Base-by-base conservation (phyloP, 495 filamentous ascomycete genomes). In the Extremus antarcticus region DNA sequence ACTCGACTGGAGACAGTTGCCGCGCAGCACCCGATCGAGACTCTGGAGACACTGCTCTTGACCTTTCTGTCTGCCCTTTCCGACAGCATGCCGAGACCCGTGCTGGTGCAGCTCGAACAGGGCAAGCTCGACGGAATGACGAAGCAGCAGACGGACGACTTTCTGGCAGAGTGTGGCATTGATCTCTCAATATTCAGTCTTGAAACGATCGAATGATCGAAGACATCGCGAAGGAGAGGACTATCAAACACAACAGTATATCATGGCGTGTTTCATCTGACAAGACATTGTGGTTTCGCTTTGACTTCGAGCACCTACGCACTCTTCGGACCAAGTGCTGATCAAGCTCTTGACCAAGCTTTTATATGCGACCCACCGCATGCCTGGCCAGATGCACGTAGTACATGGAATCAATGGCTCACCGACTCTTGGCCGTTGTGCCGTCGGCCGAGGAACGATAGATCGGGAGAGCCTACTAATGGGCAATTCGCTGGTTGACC, bases 21-120 rank as follows among this genome's bases (percentile, higher is more conserved):
- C 4, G 22, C 39, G 13, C 38, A 46, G 29, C 51, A 58, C 23
- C 47, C 59, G 11, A 56, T 66, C 22, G 24, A 19, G 0, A 48
- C 45, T 4, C 66, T 69, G 50, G 65, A 69, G 20, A 24, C 25
- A 0, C 46, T 52, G 13, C 35, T 70, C 3, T 22, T 65, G 11
- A 47, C 13, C 10, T 68, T 65, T 43, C 54, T 70, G 15, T 32
- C 53, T 2, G 56, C 60, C 16, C 47, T 70, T 21, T 52, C 64
- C 32, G 19, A 47, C 10, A 59, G 47, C 11, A 43, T 65, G 3
- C 25, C 52, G 1, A 54, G 57, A 39, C 68, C 68, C 0, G 61
- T 68, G 22, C 52, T 70, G 1, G 53, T 62, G n/a, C 66, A 68
- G 47, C 56, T 70, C 9, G 68, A 70, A 35, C 47, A 57, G 4